phyloP scores from a whole-genome alignment of 1,284 basidiomycete genomes.

The Ceratobasidium sp. region DNA sequence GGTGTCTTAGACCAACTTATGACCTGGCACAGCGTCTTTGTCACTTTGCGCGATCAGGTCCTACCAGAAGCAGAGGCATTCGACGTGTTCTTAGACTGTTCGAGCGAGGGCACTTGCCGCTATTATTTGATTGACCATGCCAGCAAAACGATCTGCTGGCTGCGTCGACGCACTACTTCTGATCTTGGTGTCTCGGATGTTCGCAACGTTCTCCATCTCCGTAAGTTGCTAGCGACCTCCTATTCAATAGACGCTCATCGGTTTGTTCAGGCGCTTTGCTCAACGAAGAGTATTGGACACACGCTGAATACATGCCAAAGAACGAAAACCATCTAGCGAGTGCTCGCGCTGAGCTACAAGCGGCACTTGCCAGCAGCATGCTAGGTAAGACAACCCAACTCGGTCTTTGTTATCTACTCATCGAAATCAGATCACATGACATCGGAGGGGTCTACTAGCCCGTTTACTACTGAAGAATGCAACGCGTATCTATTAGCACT shows the following conservation, averaged over 20 bases:
- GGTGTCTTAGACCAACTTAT: neutral
- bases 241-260: neutral
- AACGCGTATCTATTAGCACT: constrained; percentile 37
- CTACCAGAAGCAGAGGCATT: constrained; percentile 20
- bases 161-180: constrained; percentile 29
- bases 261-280: constrained; percentile 42
- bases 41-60: constrained; percentile 4
- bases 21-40: constrained; percentile 19
- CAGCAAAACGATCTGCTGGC: constrained; percentile 36
- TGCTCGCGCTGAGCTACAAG: constrained; percentile 39
- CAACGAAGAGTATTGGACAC: constrained; percentile 48
- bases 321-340: constrained; percentile 31
- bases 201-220: constrained; percentile 21
- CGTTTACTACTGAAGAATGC: constrained; percentile 41
- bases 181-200: constrained; percentile 37
- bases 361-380: constrained; percentile 34
- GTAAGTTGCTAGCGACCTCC: neutral
- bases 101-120: constrained; percentile 23
- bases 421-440: constrained; percentile 45
- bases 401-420: neutral
- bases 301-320: constrained; percentile 47
- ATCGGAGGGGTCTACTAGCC: constrained; percentile 47
- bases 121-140: constrained; percentile 41
- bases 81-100: constrained; percentile 38
- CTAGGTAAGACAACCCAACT: constrained; percentile 24